Evolutionary conservation across 2,329 filamentous ascomycete genomes (phyloP).

Genomic region (Pseudogymnoascus sp.): DNA sequence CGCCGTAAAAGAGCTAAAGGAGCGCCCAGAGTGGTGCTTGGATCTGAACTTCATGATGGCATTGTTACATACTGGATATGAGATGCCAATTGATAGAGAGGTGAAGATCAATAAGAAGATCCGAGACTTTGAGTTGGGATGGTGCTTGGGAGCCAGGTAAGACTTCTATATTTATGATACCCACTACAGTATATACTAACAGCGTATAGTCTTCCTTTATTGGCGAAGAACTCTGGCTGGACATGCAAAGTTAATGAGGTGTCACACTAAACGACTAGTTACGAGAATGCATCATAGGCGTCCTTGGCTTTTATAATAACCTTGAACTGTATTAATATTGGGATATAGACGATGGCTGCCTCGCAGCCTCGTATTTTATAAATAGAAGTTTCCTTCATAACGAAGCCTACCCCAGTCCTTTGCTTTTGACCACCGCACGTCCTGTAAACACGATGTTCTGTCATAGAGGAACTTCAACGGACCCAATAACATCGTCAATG

Average conservation of each 20-base stretch:
- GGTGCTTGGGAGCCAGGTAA: constrained; percentile 94
- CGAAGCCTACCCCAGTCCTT: background rate
- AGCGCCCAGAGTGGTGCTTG: constrained; percentile 82
- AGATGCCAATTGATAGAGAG: constrained; percentile 94
- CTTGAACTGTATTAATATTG: constrained; percentile 1
- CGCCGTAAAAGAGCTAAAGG: constrained; percentile 72
- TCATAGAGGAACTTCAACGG: constrained; percentile 48
- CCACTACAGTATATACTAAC: constrained; percentile 31
- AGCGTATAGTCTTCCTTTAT: constrained; percentile 63
- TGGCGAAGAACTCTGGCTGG: constrained; percentile 80
- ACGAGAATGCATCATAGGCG: constrained; percentile 6
- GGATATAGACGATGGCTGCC: background rate
- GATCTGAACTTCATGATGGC: constrained; percentile 96
- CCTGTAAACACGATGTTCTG: background rate
- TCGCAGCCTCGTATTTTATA: constrained; percentile 1
- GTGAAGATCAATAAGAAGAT: constrained; percentile 99
- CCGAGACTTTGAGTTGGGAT: constrained; percentile 90
- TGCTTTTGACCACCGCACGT: background rate
- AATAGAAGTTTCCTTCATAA: background rate
- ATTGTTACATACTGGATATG: constrained; percentile 88
- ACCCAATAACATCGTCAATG: constrained; percentile 55
- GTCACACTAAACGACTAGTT: background rate
- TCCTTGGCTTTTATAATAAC: constrained; percentile 1
- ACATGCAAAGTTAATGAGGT: constrained; percentile 72
- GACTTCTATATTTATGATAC: constrained; percentile 26